These are phyloP conservation scores for Immersiella caudata DNA, from an alignment of 495 filamentous ascomycete species.

Conservation along the genomic window DNA sequence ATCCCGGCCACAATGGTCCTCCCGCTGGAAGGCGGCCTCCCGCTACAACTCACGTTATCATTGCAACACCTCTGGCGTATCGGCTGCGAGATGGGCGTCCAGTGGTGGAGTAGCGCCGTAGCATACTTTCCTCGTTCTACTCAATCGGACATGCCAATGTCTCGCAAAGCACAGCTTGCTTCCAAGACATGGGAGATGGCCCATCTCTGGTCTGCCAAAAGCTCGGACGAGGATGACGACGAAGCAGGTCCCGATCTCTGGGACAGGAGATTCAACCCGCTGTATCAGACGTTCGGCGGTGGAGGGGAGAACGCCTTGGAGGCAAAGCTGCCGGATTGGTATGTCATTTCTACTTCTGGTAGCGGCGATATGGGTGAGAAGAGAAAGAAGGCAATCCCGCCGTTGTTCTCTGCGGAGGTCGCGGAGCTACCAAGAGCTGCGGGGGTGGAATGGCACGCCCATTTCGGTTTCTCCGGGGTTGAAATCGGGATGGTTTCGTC, in stretches of 20 bases:
- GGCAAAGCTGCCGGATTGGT: conserved; percentile 40
- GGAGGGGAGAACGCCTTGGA: conserved; percentile 17
- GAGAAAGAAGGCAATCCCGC: conserved; percentile 48
- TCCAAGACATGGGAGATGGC: conserved; percentile 41
- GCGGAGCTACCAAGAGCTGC: conserved; percentile 35
- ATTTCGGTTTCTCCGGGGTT: conserved; percentile 30
- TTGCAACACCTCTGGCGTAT: conserved; percentile 92
- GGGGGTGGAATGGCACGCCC: conserved; percentile 40
- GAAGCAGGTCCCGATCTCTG: conserved; percentile 68
- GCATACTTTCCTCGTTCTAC: conserved; percentile 61
- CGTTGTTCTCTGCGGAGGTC: conserved; percentile 70
- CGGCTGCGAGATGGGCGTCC: conserved; percentile 68
- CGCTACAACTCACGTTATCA: conserved; percentile 53
- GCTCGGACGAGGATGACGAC: conserved; percentile 38
- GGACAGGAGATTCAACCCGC: conserved; percentile 64
- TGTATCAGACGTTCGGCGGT: conserved; percentile 35
- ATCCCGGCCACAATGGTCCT: conserved; percentile 79
- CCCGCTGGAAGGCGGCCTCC: conserved; percentile 26
- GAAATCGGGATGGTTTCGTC: conserved; percentile 6
- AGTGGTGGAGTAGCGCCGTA: conserved; percentile 72
- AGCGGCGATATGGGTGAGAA: not conserved
- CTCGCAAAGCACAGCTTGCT: conserved; percentile 23
- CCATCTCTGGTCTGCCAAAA: conserved; percentile 32
- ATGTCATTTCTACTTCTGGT: conserved; percentile 26
- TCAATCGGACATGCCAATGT: conserved; percentile 10